Conservation (phyloP, 1,139 yeast genomes). For the Taphrina confusa region DNA sequence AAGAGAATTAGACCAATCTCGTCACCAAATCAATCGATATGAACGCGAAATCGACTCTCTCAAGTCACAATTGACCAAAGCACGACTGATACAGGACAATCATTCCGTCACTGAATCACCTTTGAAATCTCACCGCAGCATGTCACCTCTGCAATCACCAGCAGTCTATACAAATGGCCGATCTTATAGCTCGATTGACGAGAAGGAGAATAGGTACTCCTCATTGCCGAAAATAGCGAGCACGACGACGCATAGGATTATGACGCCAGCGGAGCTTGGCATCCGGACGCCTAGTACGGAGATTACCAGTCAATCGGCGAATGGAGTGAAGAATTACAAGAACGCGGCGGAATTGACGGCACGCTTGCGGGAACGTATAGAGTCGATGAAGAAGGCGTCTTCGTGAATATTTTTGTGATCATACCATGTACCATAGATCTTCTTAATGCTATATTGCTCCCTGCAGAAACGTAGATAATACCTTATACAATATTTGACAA, state of each 20-base stretch:
- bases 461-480: no score
- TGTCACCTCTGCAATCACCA: conserved; percentile 3
- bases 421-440: no score
- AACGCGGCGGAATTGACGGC: conserved; percentile 88
- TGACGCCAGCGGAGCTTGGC: conserved; percentile 30
- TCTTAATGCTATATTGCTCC: no score
- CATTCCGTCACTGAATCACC: conserved; percentile 26
- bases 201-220: conserved; percentile 37
- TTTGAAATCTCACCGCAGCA: conserved; percentile 1
- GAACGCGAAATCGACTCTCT: conserved; percentile 55
- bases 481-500: no score
- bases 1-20: conserved; percentile 61
- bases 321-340: conserved; percentile 56
- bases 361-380: conserved; percentile 81
- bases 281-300: conserved; percentile 19
- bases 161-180: neutral
- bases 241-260: conserved; percentile 5
- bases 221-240: conserved; percentile 2
- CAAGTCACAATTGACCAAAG: conserved; percentile 29
- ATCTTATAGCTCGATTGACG: conserved; percentile 31
- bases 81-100: conserved; percentile 23
- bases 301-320: neutral
- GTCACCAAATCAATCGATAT: conserved; percentile 54
- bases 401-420: neutral
- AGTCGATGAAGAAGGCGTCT: conserved; percentile 64